Percentiles rank a stretch among this genome's conserved stretches.
Evolutionary conservation across 1,284 basidiomycete genomes (phyloP).

Genomic region (Ustilago bromivora): DNA sequence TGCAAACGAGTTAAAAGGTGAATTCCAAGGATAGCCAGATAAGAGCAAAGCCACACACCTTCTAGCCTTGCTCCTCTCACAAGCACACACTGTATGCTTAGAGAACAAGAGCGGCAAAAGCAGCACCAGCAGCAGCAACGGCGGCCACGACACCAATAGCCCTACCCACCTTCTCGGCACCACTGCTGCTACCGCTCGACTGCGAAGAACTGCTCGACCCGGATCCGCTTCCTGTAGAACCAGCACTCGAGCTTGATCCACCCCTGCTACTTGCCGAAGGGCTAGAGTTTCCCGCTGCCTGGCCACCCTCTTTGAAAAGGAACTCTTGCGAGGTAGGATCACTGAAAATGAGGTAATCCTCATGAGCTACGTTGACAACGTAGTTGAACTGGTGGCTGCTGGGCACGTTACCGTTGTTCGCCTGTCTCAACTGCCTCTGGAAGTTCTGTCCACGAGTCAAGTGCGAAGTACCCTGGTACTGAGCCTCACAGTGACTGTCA

Average conservation of each 20-base stretch:
- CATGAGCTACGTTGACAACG: slow-evolving; percentile 48
- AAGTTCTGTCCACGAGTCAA: slow-evolving; percentile 60
- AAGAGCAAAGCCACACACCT: background rate
- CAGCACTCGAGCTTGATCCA: slow-evolving; percentile 8
- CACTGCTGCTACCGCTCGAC: slow-evolving; percentile 8
- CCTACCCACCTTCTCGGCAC: background rate
- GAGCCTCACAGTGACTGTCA: slow-evolving; percentile 62
- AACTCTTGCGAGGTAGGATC: slow-evolving; percentile 48
- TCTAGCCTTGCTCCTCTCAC: background rate
- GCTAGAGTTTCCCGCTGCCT: background rate
- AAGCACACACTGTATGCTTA: background rate
- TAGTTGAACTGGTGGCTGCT: slow-evolving; percentile 54
- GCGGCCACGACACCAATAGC: slow-evolving; percentile 17
- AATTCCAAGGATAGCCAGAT: background rate
- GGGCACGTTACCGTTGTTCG: slow-evolving; percentile 51
- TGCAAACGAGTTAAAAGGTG: background rate
- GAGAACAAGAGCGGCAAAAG: slow-evolving; percentile 22
- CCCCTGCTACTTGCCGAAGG: slow-evolving; percentile 13
- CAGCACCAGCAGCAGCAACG: slow-evolving; percentile 23
- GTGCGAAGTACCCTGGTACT: slow-evolving; percentile 59
- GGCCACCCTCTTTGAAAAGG: slow-evolving; percentile 37
- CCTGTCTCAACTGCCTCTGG: slow-evolving; percentile 24
- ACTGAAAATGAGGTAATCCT: slow-evolving; percentile 59
- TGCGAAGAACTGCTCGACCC: slow-evolving; percentile 7
- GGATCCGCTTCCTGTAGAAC: slow-evolving; percentile 6